These are phyloP conservation scores for Coemansia sp. DNA, from an alignment of 192 early-diverging fungal genomes.

Conservation along the genomic window DNA sequence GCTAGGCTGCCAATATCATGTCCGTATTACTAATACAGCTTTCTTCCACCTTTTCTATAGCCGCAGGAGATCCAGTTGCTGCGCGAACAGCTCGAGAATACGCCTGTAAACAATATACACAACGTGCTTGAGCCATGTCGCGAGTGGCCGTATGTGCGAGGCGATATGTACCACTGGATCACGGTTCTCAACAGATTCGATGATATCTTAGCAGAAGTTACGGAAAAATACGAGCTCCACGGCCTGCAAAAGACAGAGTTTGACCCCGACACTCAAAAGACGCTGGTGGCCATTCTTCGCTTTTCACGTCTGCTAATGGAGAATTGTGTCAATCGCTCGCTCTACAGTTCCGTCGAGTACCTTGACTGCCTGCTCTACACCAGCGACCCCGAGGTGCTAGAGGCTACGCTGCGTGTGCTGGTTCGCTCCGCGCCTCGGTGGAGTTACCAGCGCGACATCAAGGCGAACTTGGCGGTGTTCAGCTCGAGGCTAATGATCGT, in stretches of 20 bases:
- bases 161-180: constrained; percentile 96
- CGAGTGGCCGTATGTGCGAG: constrained; percentile 80
- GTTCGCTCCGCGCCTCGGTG: constrained; percentile 88
- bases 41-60: constrained; percentile 18
- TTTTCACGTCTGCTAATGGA: constrained; percentile 86
- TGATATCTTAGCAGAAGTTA: constrained; percentile 66
- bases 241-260: constrained; percentile 65
- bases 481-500: constrained; percentile 39
- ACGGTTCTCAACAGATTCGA: constrained; percentile 92
- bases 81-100: constrained; percentile 48
- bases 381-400: constrained; percentile 76
- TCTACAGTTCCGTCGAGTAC: constrained; percentile 87
- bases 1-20: neutral
- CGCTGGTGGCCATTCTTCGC: constrained; percentile 66
- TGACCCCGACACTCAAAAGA: constrained; percentile 53
- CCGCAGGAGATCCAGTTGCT: constrained; percentile 50
- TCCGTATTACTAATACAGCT: neutral
- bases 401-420: constrained; percentile 74
- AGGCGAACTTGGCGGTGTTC: constrained; percentile 37
- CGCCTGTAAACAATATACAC: constrained; percentile 59
- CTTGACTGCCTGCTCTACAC: constrained; percentile 77
- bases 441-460: constrained; percentile 72
- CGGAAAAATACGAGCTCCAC: constrained; percentile 64
- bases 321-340: constrained; percentile 90
- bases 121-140: constrained; percentile 49